Conservation (phyloP, 805 yeast species). For the Starmerella kuoi region DNA sequence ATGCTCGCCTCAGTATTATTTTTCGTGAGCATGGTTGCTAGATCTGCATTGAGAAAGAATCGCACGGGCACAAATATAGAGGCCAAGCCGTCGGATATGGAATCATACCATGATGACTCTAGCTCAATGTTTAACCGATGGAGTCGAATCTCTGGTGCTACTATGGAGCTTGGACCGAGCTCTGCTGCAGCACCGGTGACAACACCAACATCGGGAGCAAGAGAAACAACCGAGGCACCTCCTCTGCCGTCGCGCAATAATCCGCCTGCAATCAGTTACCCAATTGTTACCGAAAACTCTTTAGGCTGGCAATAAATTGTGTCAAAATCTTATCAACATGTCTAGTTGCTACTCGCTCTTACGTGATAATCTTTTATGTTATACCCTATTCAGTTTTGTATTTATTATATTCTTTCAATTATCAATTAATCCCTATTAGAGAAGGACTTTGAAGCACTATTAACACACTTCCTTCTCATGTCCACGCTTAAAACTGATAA, state of each 20-base stretch:
- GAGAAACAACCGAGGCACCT: not conserved
- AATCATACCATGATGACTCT: conserved; percentile 19
- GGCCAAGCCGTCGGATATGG: conserved; percentile 17
- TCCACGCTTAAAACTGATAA: no score
- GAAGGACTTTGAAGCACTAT: no score
- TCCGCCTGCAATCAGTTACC: conserved; percentile 28
- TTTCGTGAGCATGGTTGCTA: conserved; percentile 4
- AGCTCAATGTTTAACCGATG: conserved; percentile 12
- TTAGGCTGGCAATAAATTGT: conserved; percentile 30
- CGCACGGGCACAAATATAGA: conserved; percentile 28
- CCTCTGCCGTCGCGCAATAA: conserved; percentile 1
- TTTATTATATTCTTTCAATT: no score
- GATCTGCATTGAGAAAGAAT: conserved; percentile 34
- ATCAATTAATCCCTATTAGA: no score
- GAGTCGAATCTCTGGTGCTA: conserved; percentile 5
- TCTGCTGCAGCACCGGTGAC: not conserved
- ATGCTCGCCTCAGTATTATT: conserved; percentile 51
- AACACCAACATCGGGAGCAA: not conserved
- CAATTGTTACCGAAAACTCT: conserved; percentile 33
- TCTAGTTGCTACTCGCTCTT: no score
- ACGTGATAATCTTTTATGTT: no score
- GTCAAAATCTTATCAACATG: no score
- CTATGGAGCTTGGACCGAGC: not conserved
- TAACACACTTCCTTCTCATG: no score
- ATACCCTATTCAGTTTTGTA: no score